Evolutionary conservation across 1,284 basidiomycete species (phyloP).

Genomic region (Fomitopsis schrenkii): DNA sequence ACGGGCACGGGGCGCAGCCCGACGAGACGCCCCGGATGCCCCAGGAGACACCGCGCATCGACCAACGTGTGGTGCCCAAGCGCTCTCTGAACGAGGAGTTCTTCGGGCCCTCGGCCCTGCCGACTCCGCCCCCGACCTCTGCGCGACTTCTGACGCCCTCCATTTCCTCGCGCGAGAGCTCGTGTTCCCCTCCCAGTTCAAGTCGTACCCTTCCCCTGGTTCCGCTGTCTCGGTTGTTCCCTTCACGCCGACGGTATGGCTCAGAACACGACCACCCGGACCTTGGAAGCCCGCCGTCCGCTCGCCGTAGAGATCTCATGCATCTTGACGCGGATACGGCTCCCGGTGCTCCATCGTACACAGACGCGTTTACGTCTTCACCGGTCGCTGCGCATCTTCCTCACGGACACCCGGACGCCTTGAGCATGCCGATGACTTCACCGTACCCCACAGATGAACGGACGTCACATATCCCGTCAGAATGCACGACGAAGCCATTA

Average conservation of each 20-base stretch:
- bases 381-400: background rate
- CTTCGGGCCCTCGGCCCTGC: conserved; percentile 24
- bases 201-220: conserved; percentile 17
- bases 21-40: conserved; percentile 12
- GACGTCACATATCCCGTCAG: conserved; percentile 7
- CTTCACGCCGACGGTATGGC: conserved; percentile 27
- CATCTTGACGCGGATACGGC: conserved; percentile 12
- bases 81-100: conserved; percentile 31
- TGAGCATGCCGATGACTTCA: conserved; percentile 6
- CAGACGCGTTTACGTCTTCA: background rate
- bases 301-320: conserved; percentile 19
- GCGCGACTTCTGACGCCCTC: conserved; percentile 21
- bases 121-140: conserved; percentile 26
- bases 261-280: conserved; percentile 16
- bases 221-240: conserved; percentile 29
- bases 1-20: background rate
- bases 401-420: background rate
- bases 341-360: background rate
- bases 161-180: conserved; percentile 19
- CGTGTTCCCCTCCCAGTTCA: conserved; percentile 21
- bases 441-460: conserved; percentile 7
- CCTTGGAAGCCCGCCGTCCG: conserved; percentile 7
- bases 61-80: conserved; percentile 16
- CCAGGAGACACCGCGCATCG: conserved; percentile 17
- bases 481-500: conserved; percentile 2